Conservation (phyloP, 1,284 basidiomycete species). For the Ceratobasidium sp. region DNA sequence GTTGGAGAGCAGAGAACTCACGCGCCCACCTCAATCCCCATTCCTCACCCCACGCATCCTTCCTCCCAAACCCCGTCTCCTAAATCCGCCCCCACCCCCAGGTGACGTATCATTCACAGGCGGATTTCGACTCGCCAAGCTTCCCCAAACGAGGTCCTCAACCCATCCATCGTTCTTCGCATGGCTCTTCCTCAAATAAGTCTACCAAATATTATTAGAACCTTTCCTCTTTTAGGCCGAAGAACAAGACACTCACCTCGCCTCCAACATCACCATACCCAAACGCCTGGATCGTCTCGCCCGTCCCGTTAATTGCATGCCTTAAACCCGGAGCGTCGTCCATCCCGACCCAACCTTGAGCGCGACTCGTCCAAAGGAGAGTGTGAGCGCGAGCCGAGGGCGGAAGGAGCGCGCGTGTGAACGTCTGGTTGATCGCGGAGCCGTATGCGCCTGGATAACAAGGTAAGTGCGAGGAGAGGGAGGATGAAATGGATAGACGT, state of each 20-base stretch:
- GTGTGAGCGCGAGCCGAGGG: conserved; percentile 55
- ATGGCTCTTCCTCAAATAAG: conserved; percentile 58
- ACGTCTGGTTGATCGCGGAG: conserved; percentile 59
- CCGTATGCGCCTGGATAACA: conserved; percentile 55
- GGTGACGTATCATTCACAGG: conserved; percentile 48
- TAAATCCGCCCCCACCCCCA: conserved; percentile 28
- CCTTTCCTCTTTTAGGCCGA: conserved; percentile 35
- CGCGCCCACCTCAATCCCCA: background rate
- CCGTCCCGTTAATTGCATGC: conserved; percentile 60
- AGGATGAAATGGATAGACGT: background rate
- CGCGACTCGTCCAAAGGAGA: conserved; percentile 57
- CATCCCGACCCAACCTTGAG: conserved; percentile 59
- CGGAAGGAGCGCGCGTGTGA: conserved; percentile 56
- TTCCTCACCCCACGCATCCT: background rate
- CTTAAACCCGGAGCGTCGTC: conserved; percentile 59
- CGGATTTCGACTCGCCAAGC: conserved; percentile 56
- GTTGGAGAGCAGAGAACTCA: background rate
- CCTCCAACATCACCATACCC: conserved; percentile 51
- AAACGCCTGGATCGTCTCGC: conserved; percentile 58
- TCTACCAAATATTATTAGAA: conserved; percentile 53
- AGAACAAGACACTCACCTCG: conserved; percentile 6
- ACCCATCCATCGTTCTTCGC: conserved; percentile 61
- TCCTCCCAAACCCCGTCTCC: conserved; percentile 13
- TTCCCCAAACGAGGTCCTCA: conserved; percentile 59
- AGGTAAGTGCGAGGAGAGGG: background rate